phyloP scores from a whole-genome alignment of 768 basidiomycete genomes.

The Pholiota conissans region DNA sequence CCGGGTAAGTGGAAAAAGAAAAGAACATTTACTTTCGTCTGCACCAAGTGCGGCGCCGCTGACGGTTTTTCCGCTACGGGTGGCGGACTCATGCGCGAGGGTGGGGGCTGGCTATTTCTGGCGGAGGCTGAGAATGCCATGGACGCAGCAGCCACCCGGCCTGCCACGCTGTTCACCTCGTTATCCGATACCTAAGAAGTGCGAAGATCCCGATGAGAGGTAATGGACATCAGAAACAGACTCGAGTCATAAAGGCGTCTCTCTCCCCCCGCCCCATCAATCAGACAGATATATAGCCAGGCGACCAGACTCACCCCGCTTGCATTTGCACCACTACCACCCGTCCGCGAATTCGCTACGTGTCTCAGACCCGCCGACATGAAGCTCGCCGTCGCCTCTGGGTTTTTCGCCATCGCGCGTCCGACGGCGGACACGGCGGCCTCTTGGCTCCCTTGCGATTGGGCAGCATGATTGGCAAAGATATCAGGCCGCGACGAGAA shows the following conservation, averaged over 20 bases:
- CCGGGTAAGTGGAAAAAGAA: slow-evolving; percentile 7
- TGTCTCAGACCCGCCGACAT: slow-evolving; percentile 43
- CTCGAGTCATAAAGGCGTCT: slow-evolving; percentile 10
- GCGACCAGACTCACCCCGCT: slow-evolving; percentile 14
- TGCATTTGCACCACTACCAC: slow-evolving; percentile 14
- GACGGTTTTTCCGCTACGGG: slow-evolving; percentile 30
- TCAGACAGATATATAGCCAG: slow-evolving; percentile 10
- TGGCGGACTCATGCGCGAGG: slow-evolving; percentile 21
- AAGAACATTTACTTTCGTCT: slow-evolving; percentile 26
- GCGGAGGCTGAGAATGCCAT: slow-evolving; percentile 39
- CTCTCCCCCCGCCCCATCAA: slow-evolving; percentile 12
- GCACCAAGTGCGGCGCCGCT: slow-evolving; percentile 21
- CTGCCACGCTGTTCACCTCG: slow-evolving; percentile 41
- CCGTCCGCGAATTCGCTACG: slow-evolving; percentile 21
- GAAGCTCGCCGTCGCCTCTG: slow-evolving; percentile 40
- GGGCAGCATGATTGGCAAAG: slow-evolving; percentile 33
- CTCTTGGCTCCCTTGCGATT: slow-evolving; percentile 24
- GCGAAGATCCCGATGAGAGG: slow-evolving; percentile 3
- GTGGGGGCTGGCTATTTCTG: slow-evolving; percentile 18
- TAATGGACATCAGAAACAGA: slow-evolving; percentile 10
- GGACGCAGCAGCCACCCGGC: slow-evolving; percentile 60
- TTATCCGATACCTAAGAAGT: slow-evolving; percentile 35
- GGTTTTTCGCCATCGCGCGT: slow-evolving; percentile 42
- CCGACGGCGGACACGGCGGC: slow-evolving; percentile 43
- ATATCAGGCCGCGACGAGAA: slow-evolving; percentile 73